phyloP scores from a whole-genome alignment of 140 eudicot genomes.

The Bidens hawaiensis region DNA sequence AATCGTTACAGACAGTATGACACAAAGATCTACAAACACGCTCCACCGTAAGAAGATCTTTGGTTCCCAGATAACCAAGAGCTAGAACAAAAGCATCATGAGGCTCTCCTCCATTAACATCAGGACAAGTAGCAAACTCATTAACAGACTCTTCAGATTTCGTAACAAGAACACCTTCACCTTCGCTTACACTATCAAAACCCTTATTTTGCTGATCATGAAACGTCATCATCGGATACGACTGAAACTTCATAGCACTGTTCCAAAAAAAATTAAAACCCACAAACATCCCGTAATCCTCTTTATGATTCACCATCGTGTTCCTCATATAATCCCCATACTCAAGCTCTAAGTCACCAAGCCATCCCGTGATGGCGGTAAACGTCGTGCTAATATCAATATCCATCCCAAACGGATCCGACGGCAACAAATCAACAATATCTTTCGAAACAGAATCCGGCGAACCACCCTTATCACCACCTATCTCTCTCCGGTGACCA shows the following conservation, averaged over 20 bases:
- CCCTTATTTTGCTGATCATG: slow-evolving; percentile 16
- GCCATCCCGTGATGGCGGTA: slow-evolving; percentile 62
- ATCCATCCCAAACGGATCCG: slow-evolving; percentile 90
- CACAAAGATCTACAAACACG: slow-evolving; percentile 69
- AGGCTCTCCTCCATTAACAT: slow-evolving; percentile 40
- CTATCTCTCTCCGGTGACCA: slow-evolving; percentile 38
- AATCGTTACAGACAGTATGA: slow-evolving; percentile 46
- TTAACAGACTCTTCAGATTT: slow-evolving; percentile 16
- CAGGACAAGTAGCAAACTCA: slow-evolving; percentile 17
- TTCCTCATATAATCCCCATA: slow-evolving; percentile 42
- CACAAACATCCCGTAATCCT: slow-evolving; percentile 44
- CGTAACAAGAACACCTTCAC: slow-evolving; percentile 10
- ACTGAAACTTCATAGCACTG: slow-evolving; percentile 42
- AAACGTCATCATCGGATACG: slow-evolving; percentile 30
- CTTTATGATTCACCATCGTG: slow-evolving; percentile 23
- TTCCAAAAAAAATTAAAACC: slow-evolving; percentile 56
- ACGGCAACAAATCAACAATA: slow-evolving; percentile 68
- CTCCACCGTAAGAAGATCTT: slow-evolving; percentile 62
- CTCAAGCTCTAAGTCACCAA: slow-evolving; percentile 64
- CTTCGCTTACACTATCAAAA: slow-evolving; percentile 20
- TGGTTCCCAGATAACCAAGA: slow-evolving; percentile 56
- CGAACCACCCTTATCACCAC: slow-evolving; percentile 31
- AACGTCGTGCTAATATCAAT: slow-evolving; percentile 58
- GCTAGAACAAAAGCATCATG: slow-evolving; percentile 56
- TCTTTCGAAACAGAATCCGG: slow-evolving; percentile 54